A percentile compares a stretch with the other conserved stretches of the same genome.
Conservation (phyloP, 108 stramenopile genomes). For the Heterococcus sp. region DNA sequence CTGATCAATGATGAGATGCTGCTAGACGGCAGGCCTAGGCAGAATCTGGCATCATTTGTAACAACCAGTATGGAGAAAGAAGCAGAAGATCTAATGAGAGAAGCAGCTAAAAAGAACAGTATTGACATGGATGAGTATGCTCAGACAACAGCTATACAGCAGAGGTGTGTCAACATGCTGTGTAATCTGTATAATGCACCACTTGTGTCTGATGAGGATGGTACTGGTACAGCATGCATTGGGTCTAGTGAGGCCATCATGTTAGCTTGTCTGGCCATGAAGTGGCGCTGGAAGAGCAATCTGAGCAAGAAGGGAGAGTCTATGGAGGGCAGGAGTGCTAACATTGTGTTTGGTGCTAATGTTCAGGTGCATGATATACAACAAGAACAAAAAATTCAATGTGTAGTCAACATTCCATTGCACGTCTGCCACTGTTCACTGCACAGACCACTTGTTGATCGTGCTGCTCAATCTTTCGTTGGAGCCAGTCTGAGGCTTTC, state of each 20-base stretch:
- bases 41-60: constrained; percentile 34
- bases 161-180: constrained; percentile 12
- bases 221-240: constrained; percentile 49
- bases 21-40: constrained; percentile 23
- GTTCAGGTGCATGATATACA: too few relatives aligned
- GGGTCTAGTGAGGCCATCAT: constrained; percentile 58
- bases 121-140: constrained; percentile 45
- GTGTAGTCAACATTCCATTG: too few relatives aligned
- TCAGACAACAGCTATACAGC: constrained; percentile 15
- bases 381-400: too few relatives aligned
- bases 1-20: constrained; percentile 20
- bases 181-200: constrained; percentile 54
- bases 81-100: constrained; percentile 18
- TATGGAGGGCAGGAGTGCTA: constrained; percentile 52
- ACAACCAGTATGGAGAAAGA: constrained; percentile 42
- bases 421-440: too few relatives aligned
- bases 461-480: too few relatives aligned
- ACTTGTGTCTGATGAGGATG: constrained; percentile 15
- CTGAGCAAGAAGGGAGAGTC: constrained; percentile 38
- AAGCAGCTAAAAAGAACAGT: constrained; percentile 4
- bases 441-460: too few relatives aligned
- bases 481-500: too few relatives aligned
- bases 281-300: constrained; percentile 57
- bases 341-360: constrained; percentile 55
- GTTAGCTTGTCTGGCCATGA: constrained; percentile 45